phyloP scores from a whole-genome alignment of 305 asterid genomes.

The Andrographis paniculata region DNA sequence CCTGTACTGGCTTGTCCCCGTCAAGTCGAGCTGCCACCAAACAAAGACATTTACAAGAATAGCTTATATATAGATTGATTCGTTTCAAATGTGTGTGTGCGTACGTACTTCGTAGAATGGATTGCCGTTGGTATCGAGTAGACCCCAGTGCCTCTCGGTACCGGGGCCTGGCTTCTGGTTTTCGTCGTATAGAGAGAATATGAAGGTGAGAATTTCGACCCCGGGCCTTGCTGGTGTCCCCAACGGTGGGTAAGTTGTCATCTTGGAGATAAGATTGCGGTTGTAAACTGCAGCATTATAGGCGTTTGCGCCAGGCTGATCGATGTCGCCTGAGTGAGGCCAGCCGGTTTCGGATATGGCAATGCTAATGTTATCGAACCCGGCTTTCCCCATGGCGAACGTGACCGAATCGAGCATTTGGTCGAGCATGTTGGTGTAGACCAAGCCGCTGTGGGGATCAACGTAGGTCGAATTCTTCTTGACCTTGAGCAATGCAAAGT shows the following conservation, averaged over 20 bases:
- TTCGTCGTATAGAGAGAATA: slow-evolving; percentile 63
- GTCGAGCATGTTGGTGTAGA: slow-evolving; percentile 55
- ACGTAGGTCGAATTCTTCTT: slow-evolving; percentile 19
- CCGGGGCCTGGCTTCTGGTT: slow-evolving; percentile 50
- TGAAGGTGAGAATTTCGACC: slow-evolving; percentile 38
- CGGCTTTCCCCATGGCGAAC: slow-evolving; percentile 52
- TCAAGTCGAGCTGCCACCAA: slow-evolving; percentile 35
- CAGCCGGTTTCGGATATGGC: slow-evolving; percentile 75
- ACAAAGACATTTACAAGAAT: neutral
- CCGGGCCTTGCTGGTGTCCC: slow-evolving; percentile 81
- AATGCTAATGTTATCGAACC: slow-evolving; percentile 30
- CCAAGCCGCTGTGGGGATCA: slow-evolving; percentile 48
- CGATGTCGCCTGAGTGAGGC: slow-evolving; percentile 75
- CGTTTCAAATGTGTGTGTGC: too few species aligned
- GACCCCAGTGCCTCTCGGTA: slow-evolving; percentile 77
- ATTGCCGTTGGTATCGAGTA: slow-evolving; percentile 31
- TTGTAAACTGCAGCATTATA: slow-evolving; percentile 65
- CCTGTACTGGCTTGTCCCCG: slow-evolving; percentile 27
- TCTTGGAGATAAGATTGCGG: slow-evolving; percentile 40
- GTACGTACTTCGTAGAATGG: slow-evolving; percentile 36
- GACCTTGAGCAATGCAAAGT: slow-evolving; percentile 39
- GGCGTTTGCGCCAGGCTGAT: slow-evolving; percentile 52
- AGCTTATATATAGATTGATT: too few species aligned
- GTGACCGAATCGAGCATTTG: slow-evolving; percentile 66
- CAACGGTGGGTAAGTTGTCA: slow-evolving; percentile 30